phyloP scores from a whole-genome alignment of 2,329 filamentous ascomycete species.

The Colletotrichum ledebouriae region DNA sequence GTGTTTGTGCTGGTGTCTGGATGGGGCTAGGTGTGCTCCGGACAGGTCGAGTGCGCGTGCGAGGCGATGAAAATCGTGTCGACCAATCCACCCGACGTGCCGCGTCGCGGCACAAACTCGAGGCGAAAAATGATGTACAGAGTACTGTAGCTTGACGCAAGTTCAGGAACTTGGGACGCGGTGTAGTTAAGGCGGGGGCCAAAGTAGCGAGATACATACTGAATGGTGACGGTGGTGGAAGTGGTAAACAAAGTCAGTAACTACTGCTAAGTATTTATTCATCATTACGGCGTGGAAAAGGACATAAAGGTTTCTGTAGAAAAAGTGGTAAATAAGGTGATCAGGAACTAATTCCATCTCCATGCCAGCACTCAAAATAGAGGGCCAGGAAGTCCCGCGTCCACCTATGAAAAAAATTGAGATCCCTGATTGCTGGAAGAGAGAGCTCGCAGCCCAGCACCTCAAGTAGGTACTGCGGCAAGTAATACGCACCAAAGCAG shows the following conservation, averaged over 20 bases:
- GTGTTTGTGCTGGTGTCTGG: constrained; percentile 10
- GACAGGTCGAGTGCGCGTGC: constrained; percentile 23
- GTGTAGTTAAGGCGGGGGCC: too few species aligned
- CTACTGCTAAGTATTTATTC: too few species aligned
- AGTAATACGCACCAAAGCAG: too few species aligned
- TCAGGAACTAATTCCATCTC: background rate
- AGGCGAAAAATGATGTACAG: background rate
- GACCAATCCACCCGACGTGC: constrained; percentile 2
- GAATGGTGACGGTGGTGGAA: background rate
- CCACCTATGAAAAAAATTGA: background rate
- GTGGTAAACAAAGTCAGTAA: too few species aligned
- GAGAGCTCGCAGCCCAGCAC: background rate
- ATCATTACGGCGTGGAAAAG: too few species aligned
- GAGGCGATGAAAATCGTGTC: constrained; percentile 16
- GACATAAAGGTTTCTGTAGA: too few species aligned
- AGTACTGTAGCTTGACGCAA: background rate
- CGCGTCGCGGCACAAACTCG: constrained; percentile 15
- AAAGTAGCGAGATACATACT: too few species aligned
- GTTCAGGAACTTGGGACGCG: background rate
- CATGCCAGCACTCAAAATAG: constrained; percentile 22
- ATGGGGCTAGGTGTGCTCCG: constrained; percentile 21
- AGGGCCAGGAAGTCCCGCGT: background rate
- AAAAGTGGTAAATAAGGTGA: too few species aligned
- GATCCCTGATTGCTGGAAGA: constrained; percentile 19
- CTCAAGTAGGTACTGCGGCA: too few species aligned